Conservation (phyloP, 2,329 filamentous ascomycete species). For the Didymella sp. region DNA sequence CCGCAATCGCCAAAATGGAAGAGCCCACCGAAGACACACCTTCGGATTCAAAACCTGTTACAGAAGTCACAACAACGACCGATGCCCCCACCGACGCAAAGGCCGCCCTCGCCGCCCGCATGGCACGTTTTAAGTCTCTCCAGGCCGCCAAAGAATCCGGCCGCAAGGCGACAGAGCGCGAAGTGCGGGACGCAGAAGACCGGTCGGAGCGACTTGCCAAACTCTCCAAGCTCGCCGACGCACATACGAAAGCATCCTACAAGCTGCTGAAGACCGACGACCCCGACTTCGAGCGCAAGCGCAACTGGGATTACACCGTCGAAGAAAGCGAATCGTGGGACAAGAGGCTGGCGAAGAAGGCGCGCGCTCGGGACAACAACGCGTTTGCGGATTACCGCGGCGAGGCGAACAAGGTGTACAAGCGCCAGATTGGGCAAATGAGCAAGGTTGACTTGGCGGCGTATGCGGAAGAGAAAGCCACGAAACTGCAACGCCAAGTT, state of each 20-base stretch:
- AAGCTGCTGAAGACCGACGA: constrained; percentile 93
- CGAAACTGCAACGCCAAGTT: constrained; percentile 83
- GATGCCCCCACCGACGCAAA: constrained; percentile 39
- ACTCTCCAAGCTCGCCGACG: constrained; percentile 79
- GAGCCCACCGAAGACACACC: constrained; percentile 9
- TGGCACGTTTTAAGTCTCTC: constrained; percentile 84
- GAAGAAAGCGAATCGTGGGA: constrained; percentile 97
- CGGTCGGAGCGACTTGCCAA: constrained; percentile 55
- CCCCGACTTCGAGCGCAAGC: constrained; percentile 95
- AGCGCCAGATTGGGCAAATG: constrained; percentile 82
- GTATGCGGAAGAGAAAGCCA: constrained; percentile 88
- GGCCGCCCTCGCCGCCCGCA: constrained; percentile 46
- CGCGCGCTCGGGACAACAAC: constrained; percentile 79
- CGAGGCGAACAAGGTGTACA: constrained; percentile 92
- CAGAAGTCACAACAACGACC: constrained; percentile 14
- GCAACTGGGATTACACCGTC: constrained; percentile 97
- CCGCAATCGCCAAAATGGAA: constrained; percentile 17
- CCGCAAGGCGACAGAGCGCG: constrained; percentile 67
- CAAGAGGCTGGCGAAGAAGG: constrained; percentile 84
- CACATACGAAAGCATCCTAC: constrained; percentile 85
- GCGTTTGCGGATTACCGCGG: constrained; percentile 88
- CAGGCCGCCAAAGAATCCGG: constrained; percentile 69
- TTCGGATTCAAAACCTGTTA: constrained; percentile 6
- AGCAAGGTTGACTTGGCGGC: constrained; percentile 73
- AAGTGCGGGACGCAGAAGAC: constrained; percentile 48